Base-by-base conservation (phyloP, 768 basidiomycete species). In the Dioszegia aurantiaca region DNA sequence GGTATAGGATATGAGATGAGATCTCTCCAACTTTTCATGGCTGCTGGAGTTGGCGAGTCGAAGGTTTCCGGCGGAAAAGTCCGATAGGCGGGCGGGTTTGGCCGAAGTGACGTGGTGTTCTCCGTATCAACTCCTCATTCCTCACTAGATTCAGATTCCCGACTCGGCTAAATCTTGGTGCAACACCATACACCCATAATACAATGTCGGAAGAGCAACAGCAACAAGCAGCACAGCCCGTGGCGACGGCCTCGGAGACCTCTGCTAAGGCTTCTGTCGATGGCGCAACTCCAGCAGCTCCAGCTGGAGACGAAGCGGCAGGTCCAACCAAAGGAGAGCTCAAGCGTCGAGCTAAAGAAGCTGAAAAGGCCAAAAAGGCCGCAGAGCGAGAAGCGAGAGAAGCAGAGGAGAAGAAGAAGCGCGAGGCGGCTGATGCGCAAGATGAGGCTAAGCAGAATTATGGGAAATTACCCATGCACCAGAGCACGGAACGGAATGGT, bases 331-430 rank as follows among this genome's bases (percentile, higher is more conserved):
- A 95, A 80, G 89, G 81, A 68, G 90, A 93, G 68, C 76, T 90
- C 58, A 97, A 98, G 81, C 92, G 90, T 78, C 84, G 85, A 30
- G 87, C 87, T 30, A 97, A 95, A 77, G 87, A 87, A 45, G 87
- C 85, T 12, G 89, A 92, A 78, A 97, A 97, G 65, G 88, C 87
- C 45, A 85, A 85, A 78, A 92, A 90, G 75, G 87, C 86, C 6
- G 88, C 88, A 41, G 91, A 92, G 76, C 87, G 86, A 67, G 87
- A 85, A 5, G 88, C 87, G 9, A 87, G 85, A 67, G 85, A 88
- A 64, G 81, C 85, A 44, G 89, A 89, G 64, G 81, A 85, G 39
- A 87, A 84, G 33, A 82, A 83, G 52, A 83, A 86, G 66, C 80
- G 63, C 28, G 69, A 62, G 30, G 67, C 61, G 21, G 60, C 52